Evolutionary conservation across 257 asterid genomes (phyloP).

Genomic region (Capsicum rhomboideum): DNA sequence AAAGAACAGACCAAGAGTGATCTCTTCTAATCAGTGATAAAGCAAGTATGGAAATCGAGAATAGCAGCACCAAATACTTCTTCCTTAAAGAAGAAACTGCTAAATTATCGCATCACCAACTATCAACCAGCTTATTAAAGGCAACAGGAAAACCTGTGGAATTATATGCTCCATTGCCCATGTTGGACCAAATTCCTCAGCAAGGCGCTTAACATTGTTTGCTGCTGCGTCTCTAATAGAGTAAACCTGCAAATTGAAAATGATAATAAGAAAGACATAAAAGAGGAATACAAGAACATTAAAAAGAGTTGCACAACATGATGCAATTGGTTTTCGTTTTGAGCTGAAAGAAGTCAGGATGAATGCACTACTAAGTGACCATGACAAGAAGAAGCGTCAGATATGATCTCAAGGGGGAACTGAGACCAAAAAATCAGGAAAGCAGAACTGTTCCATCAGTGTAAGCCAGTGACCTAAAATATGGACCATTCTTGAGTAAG

Average conservation of each 20-base stretch:
- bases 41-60: not conserved
- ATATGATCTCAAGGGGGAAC: not conserved
- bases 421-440: not conserved
- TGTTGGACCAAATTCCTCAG: slow-evolving; percentile 87
- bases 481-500: not conserved
- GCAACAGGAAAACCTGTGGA: slow-evolving; percentile 55
- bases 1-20: not conserved
- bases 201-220: slow-evolving; percentile 68
- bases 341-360: not conserved
- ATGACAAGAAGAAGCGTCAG: not conserved
- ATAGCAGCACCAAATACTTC: not conserved
- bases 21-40: not conserved
- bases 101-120: not conserved
- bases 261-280: not conserved
- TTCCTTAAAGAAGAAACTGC: not conserved
- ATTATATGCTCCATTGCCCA: slow-evolving; percentile 95
- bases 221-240: slow-evolving; percentile 88
- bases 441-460: not conserved
- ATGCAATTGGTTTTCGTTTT: not conserved
- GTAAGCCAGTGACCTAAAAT: not conserved
- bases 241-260: slow-evolving; percentile 43
- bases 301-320: not conserved
- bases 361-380: not conserved
- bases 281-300: not conserved
- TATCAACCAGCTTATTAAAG: not conserved